Evolutionary conservation across 1,284 basidiomycete species (phyloP).

Genomic region (Vanrija sp.): DNA sequence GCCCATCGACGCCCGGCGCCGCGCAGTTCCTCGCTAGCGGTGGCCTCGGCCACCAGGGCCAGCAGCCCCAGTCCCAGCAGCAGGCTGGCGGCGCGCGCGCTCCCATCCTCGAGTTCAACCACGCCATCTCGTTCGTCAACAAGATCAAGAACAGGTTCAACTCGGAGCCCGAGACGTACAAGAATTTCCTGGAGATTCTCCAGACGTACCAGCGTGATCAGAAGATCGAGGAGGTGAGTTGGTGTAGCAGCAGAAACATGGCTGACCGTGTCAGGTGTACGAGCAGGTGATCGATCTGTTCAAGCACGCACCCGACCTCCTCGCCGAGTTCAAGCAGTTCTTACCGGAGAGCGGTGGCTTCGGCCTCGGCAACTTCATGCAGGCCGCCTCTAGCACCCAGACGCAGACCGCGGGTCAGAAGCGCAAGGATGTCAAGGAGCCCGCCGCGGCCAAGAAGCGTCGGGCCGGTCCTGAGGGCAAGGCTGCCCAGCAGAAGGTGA

Average conservation of each 20-base stretch:
- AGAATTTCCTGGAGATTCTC: slow-evolving; percentile 95
- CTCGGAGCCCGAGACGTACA: slow-evolving; percentile 93
- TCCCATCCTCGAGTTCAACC: slow-evolving; percentile 80
- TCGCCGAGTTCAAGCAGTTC: slow-evolving; percentile 96
- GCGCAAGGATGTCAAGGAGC: slow-evolving; percentile 40
- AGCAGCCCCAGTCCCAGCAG: slow-evolving; percentile 18
- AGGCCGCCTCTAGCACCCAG: slow-evolving; percentile 17
- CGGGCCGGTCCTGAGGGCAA: slow-evolving; percentile 54
- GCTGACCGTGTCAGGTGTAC: slow-evolving; percentile 63
- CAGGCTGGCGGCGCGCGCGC: slow-evolving; percentile 33
- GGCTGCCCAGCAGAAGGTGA: slow-evolving; percentile 23
- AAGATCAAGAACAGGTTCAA: slow-evolving; percentile 94
- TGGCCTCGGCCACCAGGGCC: slow-evolving; percentile 1
- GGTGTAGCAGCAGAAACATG: not conserved
- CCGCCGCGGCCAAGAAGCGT: slow-evolving; percentile 40
- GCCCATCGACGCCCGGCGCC: slow-evolving; percentile 39
- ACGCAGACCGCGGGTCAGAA: slow-evolving; percentile 21
- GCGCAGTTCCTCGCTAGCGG: slow-evolving; percentile 37
- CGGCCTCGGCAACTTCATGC: slow-evolving; percentile 34
- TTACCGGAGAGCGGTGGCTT: slow-evolving; percentile 62
- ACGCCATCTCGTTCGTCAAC: slow-evolving; percentile 97
- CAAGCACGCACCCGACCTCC: slow-evolving; percentile 84
- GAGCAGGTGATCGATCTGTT: slow-evolving; percentile 90
- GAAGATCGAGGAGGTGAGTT: slow-evolving; percentile 75
- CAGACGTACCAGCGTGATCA: slow-evolving; percentile 98